These are phyloP conservation scores for Hirschioporus abietinus DNA, from an alignment of 768 basidiomycete species.

Conservation along the genomic window DNA sequence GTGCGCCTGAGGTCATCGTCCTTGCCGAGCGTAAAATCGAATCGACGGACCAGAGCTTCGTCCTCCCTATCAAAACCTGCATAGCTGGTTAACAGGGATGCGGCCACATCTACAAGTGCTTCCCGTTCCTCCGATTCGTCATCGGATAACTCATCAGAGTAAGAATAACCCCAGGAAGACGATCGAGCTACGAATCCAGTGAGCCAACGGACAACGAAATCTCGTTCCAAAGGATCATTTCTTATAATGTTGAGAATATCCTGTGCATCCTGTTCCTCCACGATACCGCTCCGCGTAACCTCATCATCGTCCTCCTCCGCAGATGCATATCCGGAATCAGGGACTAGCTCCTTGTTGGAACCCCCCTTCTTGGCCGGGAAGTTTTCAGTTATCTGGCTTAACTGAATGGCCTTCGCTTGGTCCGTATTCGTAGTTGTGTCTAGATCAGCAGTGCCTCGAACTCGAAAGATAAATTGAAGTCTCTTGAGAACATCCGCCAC, in stretches of 20 bases:
- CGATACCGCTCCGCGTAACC: neutral
- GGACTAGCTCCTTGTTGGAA: conserved; percentile 28
- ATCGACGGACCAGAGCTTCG: conserved; percentile 42
- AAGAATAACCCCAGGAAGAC: conserved; percentile 39
- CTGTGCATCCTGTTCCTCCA: conserved; percentile 17
- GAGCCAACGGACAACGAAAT: conserved; percentile 68
- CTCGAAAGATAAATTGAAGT: neutral
- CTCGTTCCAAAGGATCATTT: conserved; percentile 60
- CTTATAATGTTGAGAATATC: conserved; percentile 42
- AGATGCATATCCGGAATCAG: conserved; percentile 78
- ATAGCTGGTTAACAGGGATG: conserved; percentile 51
- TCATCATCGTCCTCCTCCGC: conserved; percentile 56
- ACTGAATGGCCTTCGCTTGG: neutral
- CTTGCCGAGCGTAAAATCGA: conserved; percentile 37
- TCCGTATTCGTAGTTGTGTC: neutral
- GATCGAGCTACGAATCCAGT: conserved; percentile 63
- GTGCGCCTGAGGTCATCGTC: conserved; percentile 8
- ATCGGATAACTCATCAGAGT: conserved; percentile 17
- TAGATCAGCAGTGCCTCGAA: neutral
- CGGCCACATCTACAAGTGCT: conserved; percentile 48
- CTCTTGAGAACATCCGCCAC: neutral
- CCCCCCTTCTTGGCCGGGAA: neutral
- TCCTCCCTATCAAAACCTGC: conserved; percentile 38
- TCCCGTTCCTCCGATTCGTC: conserved; percentile 37
- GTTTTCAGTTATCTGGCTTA: neutral